Evolutionary conservation across 768 basidiomycete genomes (phyloP).

Genomic region (Phanerodontia chrysosporium): DNA sequence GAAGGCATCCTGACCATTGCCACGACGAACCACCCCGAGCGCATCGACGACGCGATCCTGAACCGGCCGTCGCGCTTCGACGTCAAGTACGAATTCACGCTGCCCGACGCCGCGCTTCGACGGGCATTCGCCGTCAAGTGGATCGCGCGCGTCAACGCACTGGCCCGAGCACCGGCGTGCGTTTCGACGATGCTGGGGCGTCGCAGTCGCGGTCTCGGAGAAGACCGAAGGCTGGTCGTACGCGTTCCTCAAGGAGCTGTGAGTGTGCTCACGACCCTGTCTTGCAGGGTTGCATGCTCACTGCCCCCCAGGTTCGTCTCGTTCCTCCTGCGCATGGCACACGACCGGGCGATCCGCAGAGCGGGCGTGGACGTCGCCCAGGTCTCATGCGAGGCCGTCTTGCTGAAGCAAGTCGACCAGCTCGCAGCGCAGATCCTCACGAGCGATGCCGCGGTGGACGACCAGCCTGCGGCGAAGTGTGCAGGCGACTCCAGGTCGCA

Average conservation of each 20-base stretch:
- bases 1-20: slow-evolving; percentile 28
- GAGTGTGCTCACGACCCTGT: slow-evolving; percentile 5
- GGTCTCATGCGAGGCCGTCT: not conserved
- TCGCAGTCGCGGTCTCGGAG: slow-evolving; percentile 30
- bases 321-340: slow-evolving; percentile 31
- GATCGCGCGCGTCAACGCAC: slow-evolving; percentile 29
- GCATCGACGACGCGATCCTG: slow-evolving; percentile 37
- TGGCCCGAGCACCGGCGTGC: slow-evolving; percentile 19
- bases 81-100: slow-evolving; percentile 37
- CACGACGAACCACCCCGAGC: slow-evolving; percentile 40
- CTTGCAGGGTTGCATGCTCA: slow-evolving; percentile 29
- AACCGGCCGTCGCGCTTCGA: slow-evolving; percentile 41
- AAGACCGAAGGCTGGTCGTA: slow-evolving; percentile 38
- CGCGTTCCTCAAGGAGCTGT: slow-evolving; percentile 40
- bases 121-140: slow-evolving; percentile 35
- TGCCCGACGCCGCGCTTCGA: slow-evolving; percentile 30
- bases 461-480: not conserved
- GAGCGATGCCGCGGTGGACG: not conserved
- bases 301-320: slow-evolving; percentile 31
- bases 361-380: not conserved
- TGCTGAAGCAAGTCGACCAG: slow-evolving; percentile 14
- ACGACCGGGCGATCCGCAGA: slow-evolving; percentile 12
- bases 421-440: slow-evolving; percentile 15
- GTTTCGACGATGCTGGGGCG: slow-evolving; percentile 24
- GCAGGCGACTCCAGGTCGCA: too few species aligned